These are phyloP conservation scores for Melanogaster broomeanus DNA, from an alignment of 768 basidiomycete genomes.

Conservation along the genomic window DNA sequence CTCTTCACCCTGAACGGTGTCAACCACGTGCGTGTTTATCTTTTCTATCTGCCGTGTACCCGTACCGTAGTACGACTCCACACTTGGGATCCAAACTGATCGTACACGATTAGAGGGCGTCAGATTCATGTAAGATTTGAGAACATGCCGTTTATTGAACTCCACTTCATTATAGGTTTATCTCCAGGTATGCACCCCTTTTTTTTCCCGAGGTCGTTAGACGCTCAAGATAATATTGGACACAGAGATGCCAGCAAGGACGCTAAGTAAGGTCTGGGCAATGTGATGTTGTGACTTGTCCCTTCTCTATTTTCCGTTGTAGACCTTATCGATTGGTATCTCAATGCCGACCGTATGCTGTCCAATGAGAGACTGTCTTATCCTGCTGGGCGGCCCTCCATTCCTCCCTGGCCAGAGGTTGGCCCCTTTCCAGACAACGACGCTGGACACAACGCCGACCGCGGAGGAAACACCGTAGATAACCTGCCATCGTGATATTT, in stretches of 20 bases:
- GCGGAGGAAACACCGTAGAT: constrained; percentile 12
- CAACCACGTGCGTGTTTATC: constrained; percentile 76
- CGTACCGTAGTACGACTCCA: constrained; percentile 66
- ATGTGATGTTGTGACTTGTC: neutral
- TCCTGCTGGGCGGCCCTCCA: constrained; percentile 36
- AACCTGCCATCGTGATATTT: constrained; percentile 52
- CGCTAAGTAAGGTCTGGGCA: constrained; percentile 37
- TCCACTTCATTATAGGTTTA: neutral
- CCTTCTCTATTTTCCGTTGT: neutral
- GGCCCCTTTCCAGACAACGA: constrained; percentile 30
- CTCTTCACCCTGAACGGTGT: constrained; percentile 77
- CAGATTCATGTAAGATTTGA: constrained; percentile 57
- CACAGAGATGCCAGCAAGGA: constrained; percentile 55
- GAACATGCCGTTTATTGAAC: neutral
- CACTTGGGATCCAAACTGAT: constrained; percentile 63
- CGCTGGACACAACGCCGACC: too few species aligned
- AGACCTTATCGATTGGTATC: constrained; percentile 68
- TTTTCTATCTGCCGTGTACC: constrained; percentile 23
- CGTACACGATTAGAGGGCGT: constrained; percentile 67
- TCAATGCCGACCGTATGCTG: constrained; percentile 78
- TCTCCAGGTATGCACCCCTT: constrained; percentile 48
- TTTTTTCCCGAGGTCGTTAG: constrained; percentile 39
- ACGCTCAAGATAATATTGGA: constrained; percentile 51
- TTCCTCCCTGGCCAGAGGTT: constrained; percentile 34
- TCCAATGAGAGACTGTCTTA: constrained; percentile 67